Conservation (phyloP, 2,329 filamentous ascomycete species). For the Massarina eburnea region DNA sequence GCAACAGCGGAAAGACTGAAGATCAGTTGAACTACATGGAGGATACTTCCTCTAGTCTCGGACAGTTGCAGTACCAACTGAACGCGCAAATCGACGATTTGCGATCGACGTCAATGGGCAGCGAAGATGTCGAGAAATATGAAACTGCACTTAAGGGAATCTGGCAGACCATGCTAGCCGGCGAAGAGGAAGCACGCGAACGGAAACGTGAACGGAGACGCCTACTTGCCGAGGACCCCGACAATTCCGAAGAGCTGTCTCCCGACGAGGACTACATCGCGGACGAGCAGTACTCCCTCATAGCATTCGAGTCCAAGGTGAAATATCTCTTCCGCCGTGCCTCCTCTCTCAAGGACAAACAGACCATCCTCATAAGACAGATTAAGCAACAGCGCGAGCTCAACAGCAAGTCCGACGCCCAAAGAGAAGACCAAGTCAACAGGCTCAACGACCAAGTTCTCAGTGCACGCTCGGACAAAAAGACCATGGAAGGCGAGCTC, state of each 20-base stretch:
- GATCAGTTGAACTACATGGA: slow-evolving; percentile 71
- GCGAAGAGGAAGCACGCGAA: slow-evolving; percentile 46
- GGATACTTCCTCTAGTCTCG: slow-evolving; percentile 55
- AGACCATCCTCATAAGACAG: slow-evolving; percentile 83
- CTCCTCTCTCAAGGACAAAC: slow-evolving; percentile 81
- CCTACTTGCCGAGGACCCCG: slow-evolving; percentile 53
- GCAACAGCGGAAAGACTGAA: slow-evolving; percentile 60
- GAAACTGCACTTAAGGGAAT: slow-evolving; percentile 55
- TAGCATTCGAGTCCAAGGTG: slow-evolving; percentile 76
- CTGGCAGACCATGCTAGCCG: slow-evolving; percentile 55
- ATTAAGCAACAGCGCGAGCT: slow-evolving; percentile 94
- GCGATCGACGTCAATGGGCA: slow-evolving; percentile 17
- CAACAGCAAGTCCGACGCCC: slow-evolving; percentile 78
- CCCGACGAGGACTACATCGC: slow-evolving; percentile 62
- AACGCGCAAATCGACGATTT: slow-evolving; percentile 33
- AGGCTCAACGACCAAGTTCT: slow-evolving; percentile 46
- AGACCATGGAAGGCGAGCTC: slow-evolving; percentile 38
- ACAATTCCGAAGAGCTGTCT: slow-evolving; percentile 62
- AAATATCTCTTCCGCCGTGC: slow-evolving; percentile 76
- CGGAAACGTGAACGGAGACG: slow-evolving; percentile 38
- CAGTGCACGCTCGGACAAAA: slow-evolving; percentile 38
- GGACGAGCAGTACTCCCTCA: slow-evolving; percentile 68
- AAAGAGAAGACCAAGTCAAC: slow-evolving; percentile 43
- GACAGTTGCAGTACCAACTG: slow-evolving; percentile 36
- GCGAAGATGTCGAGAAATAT: slow-evolving; percentile 42